Evolutionary conservation across 768 basidiomycete species (phyloP).

Genomic region (Pisolithus albus): DNA sequence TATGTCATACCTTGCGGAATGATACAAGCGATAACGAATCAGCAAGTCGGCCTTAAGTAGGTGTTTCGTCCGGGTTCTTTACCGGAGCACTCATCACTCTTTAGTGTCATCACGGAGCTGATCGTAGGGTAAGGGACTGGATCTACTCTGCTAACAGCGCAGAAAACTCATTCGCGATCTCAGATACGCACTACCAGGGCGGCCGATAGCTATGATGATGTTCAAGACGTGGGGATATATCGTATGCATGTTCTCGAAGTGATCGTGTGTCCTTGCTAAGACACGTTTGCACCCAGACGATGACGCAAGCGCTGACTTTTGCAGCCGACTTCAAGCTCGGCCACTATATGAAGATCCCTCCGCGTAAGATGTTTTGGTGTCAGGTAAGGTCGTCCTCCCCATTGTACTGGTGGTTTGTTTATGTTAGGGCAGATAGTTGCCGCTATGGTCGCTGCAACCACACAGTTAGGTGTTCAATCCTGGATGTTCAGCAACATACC

Average conservation of each 20-base stretch:
- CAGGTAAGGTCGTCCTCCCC: conserved; percentile 36
- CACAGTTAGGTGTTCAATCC: conserved; percentile 67
- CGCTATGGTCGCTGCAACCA: conserved; percentile 60
- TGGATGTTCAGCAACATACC: conserved; percentile 62
- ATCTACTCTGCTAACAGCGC: not conserved
- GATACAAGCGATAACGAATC: conserved; percentile 71
- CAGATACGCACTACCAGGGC: conserved; percentile 65
- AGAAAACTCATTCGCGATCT: not conserved
- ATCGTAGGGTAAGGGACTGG: conserved; percentile 50
- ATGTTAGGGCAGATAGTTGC: conserved; percentile 44
- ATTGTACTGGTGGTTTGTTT: not conserved
- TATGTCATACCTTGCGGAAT: conserved; percentile 51
- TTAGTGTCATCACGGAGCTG: conserved; percentile 67
- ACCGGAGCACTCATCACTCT: not conserved
- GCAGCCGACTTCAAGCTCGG: conserved; percentile 75
- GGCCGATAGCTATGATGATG: conserved; percentile 77
- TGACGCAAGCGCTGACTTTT: conserved; percentile 53
- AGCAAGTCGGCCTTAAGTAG: conserved; percentile 63
- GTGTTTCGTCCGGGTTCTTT: not conserved
- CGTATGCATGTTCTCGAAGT: conserved; percentile 18
- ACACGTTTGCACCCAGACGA: conserved; percentile 9
- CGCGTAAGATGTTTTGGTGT: conserved; percentile 62
- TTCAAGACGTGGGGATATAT: conserved; percentile 83
- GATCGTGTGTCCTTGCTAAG: conserved; percentile 1
- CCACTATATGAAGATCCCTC: conserved; percentile 59